Evolutionary conservation across 805 yeast genomes (phyloP).

Genomic region (Kregervanrija pseudodelftensis): DNA sequence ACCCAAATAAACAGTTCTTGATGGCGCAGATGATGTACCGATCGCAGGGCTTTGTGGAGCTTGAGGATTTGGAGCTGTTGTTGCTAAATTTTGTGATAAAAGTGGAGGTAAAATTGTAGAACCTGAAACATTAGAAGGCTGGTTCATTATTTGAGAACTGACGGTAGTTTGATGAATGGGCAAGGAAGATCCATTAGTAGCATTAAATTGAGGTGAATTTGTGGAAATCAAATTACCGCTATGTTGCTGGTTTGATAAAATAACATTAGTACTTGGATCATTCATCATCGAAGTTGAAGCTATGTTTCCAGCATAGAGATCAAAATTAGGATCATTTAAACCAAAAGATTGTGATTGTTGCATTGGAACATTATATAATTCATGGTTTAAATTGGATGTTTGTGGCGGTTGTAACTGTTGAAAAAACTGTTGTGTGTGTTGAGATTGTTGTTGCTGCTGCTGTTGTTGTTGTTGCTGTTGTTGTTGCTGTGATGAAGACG

Average conservation of each 20-base stretch:
- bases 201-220: conserved; percentile 6
- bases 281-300: background rate
- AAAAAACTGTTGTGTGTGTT: background rate
- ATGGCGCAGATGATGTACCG: conserved; percentile 23
- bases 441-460: conserved; percentile 3
- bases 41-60: background rate
- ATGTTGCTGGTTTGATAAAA: background rate
- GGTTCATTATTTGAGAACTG: conserved; percentile 1
- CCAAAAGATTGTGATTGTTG: conserved; percentile 7
- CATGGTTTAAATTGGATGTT: background rate
- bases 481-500: background rate
- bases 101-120: conserved; percentile 1
- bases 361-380: conserved; percentile 4
- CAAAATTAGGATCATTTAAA: background rate
- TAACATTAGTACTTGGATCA: background rate
- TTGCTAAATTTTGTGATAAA: conserved; percentile 2
- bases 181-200: background rate
- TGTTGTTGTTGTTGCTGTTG: background rate
- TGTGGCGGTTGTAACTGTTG: conserved; percentile 2
- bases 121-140: background rate
- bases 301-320: conserved; percentile 5
- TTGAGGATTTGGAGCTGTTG: background rate
- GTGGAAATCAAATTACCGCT: background rate
- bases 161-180: conserved; percentile 1
- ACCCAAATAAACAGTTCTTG: conserved; percentile 86